These are phyloP conservation scores for Arachnopeziza araneosa DNA, from an alignment of 2,329 filamentous ascomycete genomes.

Conservation along the genomic window DNA sequence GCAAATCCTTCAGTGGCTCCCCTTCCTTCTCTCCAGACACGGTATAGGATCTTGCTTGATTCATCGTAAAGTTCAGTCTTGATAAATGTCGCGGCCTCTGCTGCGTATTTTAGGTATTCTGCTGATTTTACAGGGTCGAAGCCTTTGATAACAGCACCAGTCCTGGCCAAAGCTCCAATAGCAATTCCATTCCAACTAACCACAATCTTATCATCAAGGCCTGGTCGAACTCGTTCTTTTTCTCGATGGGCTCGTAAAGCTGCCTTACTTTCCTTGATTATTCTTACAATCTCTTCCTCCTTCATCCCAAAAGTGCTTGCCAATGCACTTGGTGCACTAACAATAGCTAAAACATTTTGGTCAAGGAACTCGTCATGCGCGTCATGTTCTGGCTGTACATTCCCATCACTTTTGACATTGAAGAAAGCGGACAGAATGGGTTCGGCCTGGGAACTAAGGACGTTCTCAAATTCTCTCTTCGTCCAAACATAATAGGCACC, in stretches of 20 bases:
- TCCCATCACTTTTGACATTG: slow-evolving; percentile 78
- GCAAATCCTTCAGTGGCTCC: slow-evolving; percentile 71
- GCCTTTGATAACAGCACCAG: slow-evolving; percentile 60
- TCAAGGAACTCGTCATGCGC: slow-evolving; percentile 91
- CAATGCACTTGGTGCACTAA: slow-evolving; percentile 61
- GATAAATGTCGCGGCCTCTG: slow-evolving; percentile 67
- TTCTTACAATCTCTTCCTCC: slow-evolving; percentile 60
- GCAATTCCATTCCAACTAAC: slow-evolving; percentile 85
- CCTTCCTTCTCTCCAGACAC: slow-evolving; percentile 65
- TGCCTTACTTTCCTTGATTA: slow-evolving; percentile 60
- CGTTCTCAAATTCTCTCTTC: slow-evolving; percentile 72
- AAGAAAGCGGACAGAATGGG: slow-evolving; percentile 77
- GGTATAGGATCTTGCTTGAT: slow-evolving; percentile 56
- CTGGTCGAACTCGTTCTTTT: slow-evolving; percentile 67
- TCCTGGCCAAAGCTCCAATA: slow-evolving; percentile 74
- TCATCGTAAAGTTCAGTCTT: slow-evolving; percentile 66
- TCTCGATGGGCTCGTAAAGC: slow-evolving; percentile 69
- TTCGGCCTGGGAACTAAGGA: slow-evolving; percentile 63
- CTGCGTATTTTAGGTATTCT: slow-evolving; percentile 60
- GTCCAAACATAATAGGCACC: slow-evolving; percentile 97
- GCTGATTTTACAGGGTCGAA: slow-evolving; percentile 52
- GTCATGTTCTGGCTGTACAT: slow-evolving; percentile 76
- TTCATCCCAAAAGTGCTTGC: slow-evolving; percentile 70
- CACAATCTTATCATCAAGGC: slow-evolving; percentile 82
- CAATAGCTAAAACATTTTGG: slow-evolving; percentile 79